phyloP scores from a whole-genome alignment of 805 yeast species.

The Saccharomycopsis oosterbeekiorum region DNA sequence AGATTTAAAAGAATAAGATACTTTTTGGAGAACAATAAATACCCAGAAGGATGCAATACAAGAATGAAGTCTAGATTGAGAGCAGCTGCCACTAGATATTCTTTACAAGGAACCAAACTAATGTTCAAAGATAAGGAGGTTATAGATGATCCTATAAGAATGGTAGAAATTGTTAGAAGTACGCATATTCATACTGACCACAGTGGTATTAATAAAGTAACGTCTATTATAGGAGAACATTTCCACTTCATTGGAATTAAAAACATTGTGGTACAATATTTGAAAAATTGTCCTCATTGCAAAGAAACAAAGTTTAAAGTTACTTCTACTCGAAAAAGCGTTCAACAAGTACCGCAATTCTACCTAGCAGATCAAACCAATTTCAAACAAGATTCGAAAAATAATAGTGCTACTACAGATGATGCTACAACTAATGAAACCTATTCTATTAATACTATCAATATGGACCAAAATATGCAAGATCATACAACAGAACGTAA shows the following conservation, averaged over 20 bases:
- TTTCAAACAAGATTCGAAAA: not conserved
- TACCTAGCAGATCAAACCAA: not conserved
- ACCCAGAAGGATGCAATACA: conserved; percentile 75
- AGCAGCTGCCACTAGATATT: conserved; percentile 67
- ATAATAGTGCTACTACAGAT: not conserved
- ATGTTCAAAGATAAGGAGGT: conserved; percentile 76
- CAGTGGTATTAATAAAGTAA: conserved; percentile 83
- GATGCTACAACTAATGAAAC: not conserved
- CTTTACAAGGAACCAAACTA: not conserved
- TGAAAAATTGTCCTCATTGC: conserved; percentile 48
- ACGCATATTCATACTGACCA: conserved; percentile 56
- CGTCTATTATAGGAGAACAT: conserved; percentile 62
- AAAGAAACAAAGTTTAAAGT: not conserved
- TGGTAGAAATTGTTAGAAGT: conserved; percentile 62
- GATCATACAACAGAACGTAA: not conserved
- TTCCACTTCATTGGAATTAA: conserved; percentile 91
- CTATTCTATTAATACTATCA: not conserved
- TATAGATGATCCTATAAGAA: conserved; percentile 65
- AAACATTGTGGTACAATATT: conserved; percentile 72
- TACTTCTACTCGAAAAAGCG: not conserved
- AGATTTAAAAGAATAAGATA: conserved; percentile 69
- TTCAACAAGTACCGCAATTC: not conserved
- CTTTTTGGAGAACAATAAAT: conserved; percentile 74
- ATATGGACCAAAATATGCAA: not conserved
- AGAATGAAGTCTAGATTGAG: conserved; percentile 83